Percentiles rank a stretch among this genome's conserved stretches.
Evolutionary conservation across 176 grass and related monocot genomes (phyloP).

Genomic region (Paspalum vaginatum): DNA sequence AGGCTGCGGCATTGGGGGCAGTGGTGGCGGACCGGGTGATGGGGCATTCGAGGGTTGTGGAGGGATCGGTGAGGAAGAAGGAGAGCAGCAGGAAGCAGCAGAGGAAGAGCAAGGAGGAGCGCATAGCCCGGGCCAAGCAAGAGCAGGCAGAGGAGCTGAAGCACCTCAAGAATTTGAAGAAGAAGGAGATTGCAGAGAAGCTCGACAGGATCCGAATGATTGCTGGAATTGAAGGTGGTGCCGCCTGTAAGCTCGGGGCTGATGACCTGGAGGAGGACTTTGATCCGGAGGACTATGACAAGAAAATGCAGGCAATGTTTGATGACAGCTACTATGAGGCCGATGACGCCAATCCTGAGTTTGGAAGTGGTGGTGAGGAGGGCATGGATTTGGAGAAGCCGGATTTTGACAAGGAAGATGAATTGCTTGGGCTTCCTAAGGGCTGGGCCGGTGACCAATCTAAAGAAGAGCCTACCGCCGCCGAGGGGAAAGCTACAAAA

Average conservation of each 20-base stretch:
- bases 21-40: conserved; percentile 64
- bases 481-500: conserved; percentile 43
- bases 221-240: conserved; percentile 63
- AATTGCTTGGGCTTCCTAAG: conserved; percentile 72
- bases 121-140: conserved; percentile 60
- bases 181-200: conserved; percentile 93
- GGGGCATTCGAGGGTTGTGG: conserved; percentile 76
- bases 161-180: conserved; percentile 96
- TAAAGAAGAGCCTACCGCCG: conserved; percentile 46
- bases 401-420: conserved; percentile 89
- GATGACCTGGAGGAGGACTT: conserved; percentile 93
- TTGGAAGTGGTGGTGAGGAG: conserved; percentile 55
- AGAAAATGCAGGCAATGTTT: conserved; percentile 83
- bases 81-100: conserved; percentile 82
- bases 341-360: conserved; percentile 69
- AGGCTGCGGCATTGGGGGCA: conserved; percentile 46
- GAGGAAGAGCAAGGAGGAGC: conserved; percentile 91
- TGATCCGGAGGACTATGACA: conserved; percentile 87
- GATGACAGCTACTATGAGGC: conserved; percentile 70
- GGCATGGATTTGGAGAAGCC: conserved; percentile 73
- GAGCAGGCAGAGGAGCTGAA: conserved; percentile 83
- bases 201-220: conserved; percentile 69
- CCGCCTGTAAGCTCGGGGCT: conserved; percentile 58
- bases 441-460: conserved; percentile 49
- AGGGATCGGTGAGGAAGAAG: conserved; percentile 97